Percentiles rank a stretch among this genome's conserved stretches.
Conservation (phyloP, 495 filamentous ascomycete genomes). For the Glarea lozoyensis region DNA sequence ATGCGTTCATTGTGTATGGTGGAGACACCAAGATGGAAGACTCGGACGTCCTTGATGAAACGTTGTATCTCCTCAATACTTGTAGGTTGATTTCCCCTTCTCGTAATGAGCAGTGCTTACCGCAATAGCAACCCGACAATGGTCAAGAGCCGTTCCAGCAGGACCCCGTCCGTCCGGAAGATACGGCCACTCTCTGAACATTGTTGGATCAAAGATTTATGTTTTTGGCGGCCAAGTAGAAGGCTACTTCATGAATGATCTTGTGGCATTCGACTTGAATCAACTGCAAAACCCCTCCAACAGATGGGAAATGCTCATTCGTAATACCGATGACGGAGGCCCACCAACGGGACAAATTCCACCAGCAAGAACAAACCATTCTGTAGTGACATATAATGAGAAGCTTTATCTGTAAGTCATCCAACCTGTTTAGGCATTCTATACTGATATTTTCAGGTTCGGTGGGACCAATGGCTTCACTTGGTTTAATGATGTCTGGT, state of each 20-base stretch:
- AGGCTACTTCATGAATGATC: constrained; percentile 94
- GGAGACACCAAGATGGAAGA: constrained; percentile 98
- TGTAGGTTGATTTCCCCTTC: constrained; percentile 48
- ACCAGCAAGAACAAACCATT: constrained; percentile 93
- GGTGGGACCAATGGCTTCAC: constrained; percentile 88
- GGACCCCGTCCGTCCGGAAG: constrained; percentile 78
- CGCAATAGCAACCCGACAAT: constrained; percentile 80
- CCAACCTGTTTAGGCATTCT: not conserved
- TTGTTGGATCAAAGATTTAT: constrained; percentile 91
- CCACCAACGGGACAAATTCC: constrained; percentile 60
- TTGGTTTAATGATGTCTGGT: constrained; percentile 99
- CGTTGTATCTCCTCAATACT: constrained; percentile 93
- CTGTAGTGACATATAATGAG: constrained; percentile 84
- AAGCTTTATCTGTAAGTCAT: constrained; percentile 79
- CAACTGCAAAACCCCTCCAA: constrained; percentile 80
- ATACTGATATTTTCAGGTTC: constrained; percentile 48
- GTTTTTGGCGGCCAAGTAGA: constrained; percentile 98
- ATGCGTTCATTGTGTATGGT: constrained; percentile 98
- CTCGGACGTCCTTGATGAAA: constrained; percentile 83
- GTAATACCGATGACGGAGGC: constrained; percentile 62
- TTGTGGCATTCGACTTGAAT: constrained; percentile 95
- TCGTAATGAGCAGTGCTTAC: constrained; percentile 7
- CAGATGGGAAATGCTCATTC: constrained; percentile 85
- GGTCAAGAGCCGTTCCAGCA: constrained; percentile 84
- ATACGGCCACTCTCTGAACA: constrained; percentile 95